Evolutionary conservation across 164 flowering plant genomes (phyloP).

Genomic region (Annona squamosa): DNA sequence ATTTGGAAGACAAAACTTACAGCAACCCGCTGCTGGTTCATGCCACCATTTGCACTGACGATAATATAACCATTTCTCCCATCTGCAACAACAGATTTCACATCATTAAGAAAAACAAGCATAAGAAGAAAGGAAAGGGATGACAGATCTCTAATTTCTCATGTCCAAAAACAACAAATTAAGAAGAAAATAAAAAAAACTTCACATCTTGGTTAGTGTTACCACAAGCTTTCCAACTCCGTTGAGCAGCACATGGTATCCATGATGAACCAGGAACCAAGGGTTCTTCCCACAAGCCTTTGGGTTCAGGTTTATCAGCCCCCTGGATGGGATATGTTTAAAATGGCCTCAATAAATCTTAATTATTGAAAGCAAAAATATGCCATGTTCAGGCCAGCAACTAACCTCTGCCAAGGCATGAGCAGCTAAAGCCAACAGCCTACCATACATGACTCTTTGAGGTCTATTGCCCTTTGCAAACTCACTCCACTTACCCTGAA

Average conservation of each 20-base stretch:
- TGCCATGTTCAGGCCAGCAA: background rate
- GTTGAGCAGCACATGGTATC: conserved; percentile 84
- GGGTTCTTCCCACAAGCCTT: conserved; percentile 89
- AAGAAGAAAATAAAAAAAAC: background rate
- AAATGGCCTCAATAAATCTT: background rate
- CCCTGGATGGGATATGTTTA: conserved; percentile 28
- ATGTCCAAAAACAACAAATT: background rate
- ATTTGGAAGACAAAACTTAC: conserved; percentile 43
- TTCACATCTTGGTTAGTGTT: conserved; percentile 3
- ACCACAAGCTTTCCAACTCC: conserved; percentile 73
- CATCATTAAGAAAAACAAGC: conserved; percentile 5
- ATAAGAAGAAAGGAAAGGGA: background rate
- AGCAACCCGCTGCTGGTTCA: conserved; percentile 97
- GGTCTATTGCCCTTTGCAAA: conserved; percentile 42
- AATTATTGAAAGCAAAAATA: conserved; percentile 1
- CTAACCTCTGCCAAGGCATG: conserved; percentile 94
- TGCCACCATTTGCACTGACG: conserved; percentile 99
- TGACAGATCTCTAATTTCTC: background rate
- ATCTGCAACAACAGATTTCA: conserved; percentile 26
- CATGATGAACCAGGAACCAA: conserved; percentile 55
- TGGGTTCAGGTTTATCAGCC: conserved; percentile 74
- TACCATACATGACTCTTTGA: conserved; percentile 43
- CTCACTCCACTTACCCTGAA: conserved; percentile 54
- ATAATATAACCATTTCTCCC: conserved; percentile 82
- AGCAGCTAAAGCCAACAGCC: conserved; percentile 89